Evolutionary conservation across 2,329 filamentous ascomycete genomes (phyloP), one percentile per base, ranked within the genome.

Genomic region (Beauveria sp.): DNA sequence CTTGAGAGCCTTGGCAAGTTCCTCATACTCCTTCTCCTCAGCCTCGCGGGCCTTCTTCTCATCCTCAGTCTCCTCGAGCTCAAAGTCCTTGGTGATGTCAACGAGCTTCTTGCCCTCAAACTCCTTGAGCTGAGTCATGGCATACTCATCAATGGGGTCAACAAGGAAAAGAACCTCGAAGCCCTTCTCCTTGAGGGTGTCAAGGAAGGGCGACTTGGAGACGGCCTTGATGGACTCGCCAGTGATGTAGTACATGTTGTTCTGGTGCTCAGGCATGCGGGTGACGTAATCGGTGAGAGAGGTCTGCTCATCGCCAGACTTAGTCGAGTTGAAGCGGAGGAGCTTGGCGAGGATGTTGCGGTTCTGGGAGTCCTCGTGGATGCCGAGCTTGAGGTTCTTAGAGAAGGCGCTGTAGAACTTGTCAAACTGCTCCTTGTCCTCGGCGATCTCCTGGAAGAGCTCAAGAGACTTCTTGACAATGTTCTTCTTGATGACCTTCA

Each of bases 401-500:
- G 88, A 90, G 87, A 99, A 99, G 73, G 95, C 95, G 74, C 83
- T 83, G 88, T 99, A 99, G 89, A 99, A 99, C 88, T 99, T 99
- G 88, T 99, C 95, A 78, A 99, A 99, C 80, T 97, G 91, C 88
- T 99, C 95, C 82, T 96, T 96, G 82, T 99, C 95, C 86, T 99
- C 95, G 64, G 95, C 88, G 67, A 99, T 99, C 85, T 99, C 95
- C 73, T 88, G 87, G 89, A 99, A 99, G 78, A 99, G 91, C 86
- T 99, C 95, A 69, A 99, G 91, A 68, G 91, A 91, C 91, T 99
- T 99, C 93, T 98, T 99, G 86, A 99, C 93, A 69, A 99, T 96
- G 89, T 99, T 99, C 92, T 99, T 99, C 88, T 96, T 96, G 87
- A 98, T 98, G 79, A 98, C 95, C 90, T 98, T 98, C 95, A 98